Conservation (phyloP, 371 early-diverging fungal species). For the Circinella umbellata region DNA sequence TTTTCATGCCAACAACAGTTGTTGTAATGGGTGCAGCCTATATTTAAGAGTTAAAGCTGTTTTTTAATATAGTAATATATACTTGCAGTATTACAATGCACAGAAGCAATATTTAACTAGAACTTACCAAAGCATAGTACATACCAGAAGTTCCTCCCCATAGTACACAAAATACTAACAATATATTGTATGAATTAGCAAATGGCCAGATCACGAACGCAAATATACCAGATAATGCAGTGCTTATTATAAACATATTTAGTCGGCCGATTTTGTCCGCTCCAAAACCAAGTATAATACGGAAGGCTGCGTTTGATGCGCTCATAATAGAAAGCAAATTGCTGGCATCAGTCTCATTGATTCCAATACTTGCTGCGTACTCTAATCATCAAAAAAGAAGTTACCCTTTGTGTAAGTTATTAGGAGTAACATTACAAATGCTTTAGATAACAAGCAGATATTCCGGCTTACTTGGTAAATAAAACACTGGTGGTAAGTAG, state of each 20-base stretch:
- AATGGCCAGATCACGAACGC: slow-evolving; percentile 63
- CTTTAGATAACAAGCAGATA: no score
- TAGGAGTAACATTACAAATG: neutral
- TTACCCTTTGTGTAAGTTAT: neutral
- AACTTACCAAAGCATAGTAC: slow-evolving; percentile 31
- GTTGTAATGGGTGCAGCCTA: slow-evolving; percentile 59
- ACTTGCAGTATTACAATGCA: neutral
- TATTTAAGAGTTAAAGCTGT: neutral
- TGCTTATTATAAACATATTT: slow-evolving; percentile 31
- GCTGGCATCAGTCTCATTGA: slow-evolving; percentile 24
- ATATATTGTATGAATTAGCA: slow-evolving; percentile 44
- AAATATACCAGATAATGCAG: slow-evolving; percentile 38
- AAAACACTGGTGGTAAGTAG: slow-evolving; percentile 37
- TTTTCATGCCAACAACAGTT: slow-evolving; percentile 53
- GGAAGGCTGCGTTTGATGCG: slow-evolving; percentile 61
- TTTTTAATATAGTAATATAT: neutral
- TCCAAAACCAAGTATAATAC: slow-evolving; percentile 64
- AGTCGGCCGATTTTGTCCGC: slow-evolving; percentile 70
- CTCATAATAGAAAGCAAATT: slow-evolving; percentile 35
- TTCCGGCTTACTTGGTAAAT: slow-evolving; percentile 33
- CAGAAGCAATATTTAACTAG: no score
- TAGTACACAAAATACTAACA: slow-evolving; percentile 56
- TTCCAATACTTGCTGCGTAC: slow-evolving; percentile 33
- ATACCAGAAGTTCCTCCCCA: slow-evolving; percentile 50
- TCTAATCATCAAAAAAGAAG: slow-evolving; percentile 13